Conservation (phyloP, 208 protist genomes). For the Leishmania martiniquensis region DNA sequence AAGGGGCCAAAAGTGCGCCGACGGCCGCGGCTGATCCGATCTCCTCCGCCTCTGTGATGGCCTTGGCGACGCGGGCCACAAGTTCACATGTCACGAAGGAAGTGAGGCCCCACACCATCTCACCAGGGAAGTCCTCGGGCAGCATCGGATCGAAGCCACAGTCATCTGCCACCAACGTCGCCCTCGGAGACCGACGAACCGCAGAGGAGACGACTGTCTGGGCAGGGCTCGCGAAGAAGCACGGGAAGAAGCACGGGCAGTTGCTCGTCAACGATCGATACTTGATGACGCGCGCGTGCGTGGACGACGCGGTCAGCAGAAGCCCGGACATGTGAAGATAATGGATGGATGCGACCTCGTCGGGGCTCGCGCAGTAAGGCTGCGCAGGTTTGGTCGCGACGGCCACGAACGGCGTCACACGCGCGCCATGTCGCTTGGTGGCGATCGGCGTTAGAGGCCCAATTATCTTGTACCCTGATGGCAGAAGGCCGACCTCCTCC, state of each 20-base stretch:
- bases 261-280: slow-evolving; percentile 31
- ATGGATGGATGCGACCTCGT: slow-evolving; percentile 82
- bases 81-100: slow-evolving; percentile 78
- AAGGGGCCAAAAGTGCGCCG: slow-evolving; percentile 17
- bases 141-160: slow-evolving; percentile 55
- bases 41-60: not conserved
- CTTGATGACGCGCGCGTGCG: slow-evolving; percentile 69
- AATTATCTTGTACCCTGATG: slow-evolving; percentile 48
- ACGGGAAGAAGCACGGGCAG: slow-evolving; percentile 70
- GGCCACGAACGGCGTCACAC: slow-evolving; percentile 68
- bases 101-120: slow-evolving; percentile 88
- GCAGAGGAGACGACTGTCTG: slow-evolving; percentile 29
- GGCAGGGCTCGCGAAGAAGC: slow-evolving; percentile 74
- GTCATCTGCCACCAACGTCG: slow-evolving; percentile 42
- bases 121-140: slow-evolving; percentile 67
- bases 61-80: slow-evolving; percentile 51
- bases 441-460: slow-evolving; percentile 59
- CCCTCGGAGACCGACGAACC: slow-evolving; percentile 28
- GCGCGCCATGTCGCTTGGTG: slow-evolving; percentile 23
- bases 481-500: slow-evolving; percentile 80
- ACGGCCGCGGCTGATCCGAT: not conserved
- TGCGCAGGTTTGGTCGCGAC: slow-evolving; percentile 33
- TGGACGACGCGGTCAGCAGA: slow-evolving; percentile 45
- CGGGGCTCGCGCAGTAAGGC: slow-evolving; percentile 57
- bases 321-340: slow-evolving; percentile 82